A percentile compares a stretch with the other conserved stretches of the same genome.
These are phyloP conservation scores for Aspergillus bridgeri DNA, from an alignment of 495 filamentous ascomycete species.

Conservation along the genomic window DNA sequence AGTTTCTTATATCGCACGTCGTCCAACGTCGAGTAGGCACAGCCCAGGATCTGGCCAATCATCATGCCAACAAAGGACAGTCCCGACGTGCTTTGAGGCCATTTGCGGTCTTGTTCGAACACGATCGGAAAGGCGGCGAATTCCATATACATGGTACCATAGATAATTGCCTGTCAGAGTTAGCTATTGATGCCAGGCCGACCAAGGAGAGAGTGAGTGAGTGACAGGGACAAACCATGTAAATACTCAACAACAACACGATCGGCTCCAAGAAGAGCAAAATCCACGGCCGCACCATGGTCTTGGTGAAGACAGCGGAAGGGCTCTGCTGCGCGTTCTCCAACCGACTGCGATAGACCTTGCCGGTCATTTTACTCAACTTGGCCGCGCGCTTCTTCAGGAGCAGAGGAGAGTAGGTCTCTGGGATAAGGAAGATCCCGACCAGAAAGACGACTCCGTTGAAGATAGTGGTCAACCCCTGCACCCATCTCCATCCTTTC, in stretches of 20 bases:
- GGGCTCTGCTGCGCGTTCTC: constrained; percentile 8
- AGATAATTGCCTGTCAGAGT: constrained; percentile 51
- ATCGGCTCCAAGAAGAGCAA: constrained; percentile 41
- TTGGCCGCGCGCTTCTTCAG: constrained; percentile 43
- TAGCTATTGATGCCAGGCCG: too few species aligned
- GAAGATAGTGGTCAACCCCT: constrained; percentile 39
- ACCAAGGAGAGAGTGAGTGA: not conserved
- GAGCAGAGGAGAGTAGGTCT: constrained; percentile 56
- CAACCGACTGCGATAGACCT: not conserved
- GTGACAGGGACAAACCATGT: constrained; percentile 47
- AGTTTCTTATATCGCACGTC: constrained; percentile 18
- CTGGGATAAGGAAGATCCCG: constrained; percentile 41
- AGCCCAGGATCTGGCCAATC: constrained; percentile 63
- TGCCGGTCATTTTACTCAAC: constrained; percentile 48
- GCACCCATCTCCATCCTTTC: constrained; percentile 55
- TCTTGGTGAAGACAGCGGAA: constrained; percentile 16
- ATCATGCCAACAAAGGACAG: constrained; percentile 69
- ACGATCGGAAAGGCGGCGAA: constrained; percentile 74
- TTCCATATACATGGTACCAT: constrained; percentile 65
- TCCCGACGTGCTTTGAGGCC: constrained; percentile 58
- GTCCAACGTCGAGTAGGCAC: constrained; percentile 30
- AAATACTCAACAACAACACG: constrained; percentile 52
- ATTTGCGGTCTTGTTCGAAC: constrained; percentile 63
- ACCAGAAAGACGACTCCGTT: constrained; percentile 28
- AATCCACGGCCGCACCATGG: constrained; percentile 27